Evolutionary conservation across 2,329 filamentous ascomycete species (phyloP).

Genomic region (Pseudogymnoascus sp.): DNA sequence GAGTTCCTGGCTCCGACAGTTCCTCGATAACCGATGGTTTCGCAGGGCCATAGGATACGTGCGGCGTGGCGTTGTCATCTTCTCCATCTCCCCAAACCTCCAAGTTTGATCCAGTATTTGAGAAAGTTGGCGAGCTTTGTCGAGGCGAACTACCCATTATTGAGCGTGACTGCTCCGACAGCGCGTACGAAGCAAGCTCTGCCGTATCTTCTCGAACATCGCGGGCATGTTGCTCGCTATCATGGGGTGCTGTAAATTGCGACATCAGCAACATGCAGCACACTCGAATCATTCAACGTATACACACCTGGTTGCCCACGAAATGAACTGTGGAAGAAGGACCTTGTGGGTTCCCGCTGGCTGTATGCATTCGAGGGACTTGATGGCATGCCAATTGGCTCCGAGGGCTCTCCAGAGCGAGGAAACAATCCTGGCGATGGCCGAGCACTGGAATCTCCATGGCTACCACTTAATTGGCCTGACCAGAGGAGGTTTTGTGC

Average conservation of each 20-base stretch:
- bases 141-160: conserved; percentile 10
- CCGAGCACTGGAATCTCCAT: conserved; percentile 1
- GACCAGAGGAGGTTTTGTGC: conserved; percentile 1
- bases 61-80: conserved; percentile 13
- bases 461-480: neutral
- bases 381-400: neutral
- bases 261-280: neutral
- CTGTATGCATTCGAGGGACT: conserved; percentile 19
- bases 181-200: conserved; percentile 73
- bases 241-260: conserved; percentile 39
- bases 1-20: conserved; percentile 49
- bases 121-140: conserved; percentile 18
- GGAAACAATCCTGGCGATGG: neutral
- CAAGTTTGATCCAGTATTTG: conserved; percentile 17
- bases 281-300: neutral
- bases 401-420: neutral
- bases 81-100: conserved; percentile 18
- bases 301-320: conserved; percentile 49
- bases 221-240: conserved; percentile 65
- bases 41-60: conserved; percentile 24
- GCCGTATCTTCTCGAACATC: conserved; percentile 80
- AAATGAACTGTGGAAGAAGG: conserved; percentile 59
- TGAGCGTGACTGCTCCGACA: conserved; percentile 48
- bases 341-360: conserved; percentile 59
- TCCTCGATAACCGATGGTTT: conserved; percentile 49